A percentile compares a stretch with the other conserved stretches of the same genome.
These are phyloP conservation scores for Corinectria fuckeliana DNA, from an alignment of 2,329 filamentous ascomycete genomes.

Conservation along the genomic window DNA sequence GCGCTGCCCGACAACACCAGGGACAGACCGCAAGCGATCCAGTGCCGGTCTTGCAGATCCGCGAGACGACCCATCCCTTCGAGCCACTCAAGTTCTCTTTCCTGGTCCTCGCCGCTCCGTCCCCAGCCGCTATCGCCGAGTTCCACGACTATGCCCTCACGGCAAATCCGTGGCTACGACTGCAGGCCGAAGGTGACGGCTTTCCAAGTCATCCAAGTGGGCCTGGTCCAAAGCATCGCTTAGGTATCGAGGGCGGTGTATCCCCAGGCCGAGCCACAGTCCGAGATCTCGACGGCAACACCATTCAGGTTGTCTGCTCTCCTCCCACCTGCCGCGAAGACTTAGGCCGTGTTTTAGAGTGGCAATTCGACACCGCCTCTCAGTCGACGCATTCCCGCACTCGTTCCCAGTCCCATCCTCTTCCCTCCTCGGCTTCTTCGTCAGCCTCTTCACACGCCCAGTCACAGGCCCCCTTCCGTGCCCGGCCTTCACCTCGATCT, in stretches of 20 bases:
- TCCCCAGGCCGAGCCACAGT: constrained; percentile 58
- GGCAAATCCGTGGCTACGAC: constrained; percentile 60
- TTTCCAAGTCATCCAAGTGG: constrained; percentile 26
- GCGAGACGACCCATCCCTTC: constrained; percentile 49
- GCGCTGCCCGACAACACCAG: constrained; percentile 16
- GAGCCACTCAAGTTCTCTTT: constrained; percentile 50
- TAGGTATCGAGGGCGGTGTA: constrained; percentile 43
- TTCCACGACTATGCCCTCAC: constrained; percentile 75
- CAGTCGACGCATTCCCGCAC: constrained; percentile 21
- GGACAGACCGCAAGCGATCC: constrained; percentile 32
- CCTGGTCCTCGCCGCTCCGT: constrained; percentile 72
- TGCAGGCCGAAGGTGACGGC: constrained; percentile 35
- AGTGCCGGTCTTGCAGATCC: constrained; percentile 53
- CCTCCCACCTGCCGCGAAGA: constrained; percentile 42
- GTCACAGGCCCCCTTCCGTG: constrained; percentile 29
- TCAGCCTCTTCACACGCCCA: constrained; percentile 30
- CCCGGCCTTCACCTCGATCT: constrained; percentile 16
- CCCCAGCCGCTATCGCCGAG: constrained; percentile 68
- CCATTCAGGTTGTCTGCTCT: constrained; percentile 75
- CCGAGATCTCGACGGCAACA: constrained; percentile 83
- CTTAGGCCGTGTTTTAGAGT: constrained; percentile 54
- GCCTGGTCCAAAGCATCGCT: constrained; percentile 36
- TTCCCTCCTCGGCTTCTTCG: constrained; percentile 30
- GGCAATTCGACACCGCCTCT: constrained; percentile 54
- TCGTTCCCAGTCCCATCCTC: constrained; percentile 34